Percentiles rank a stretch among this genome's conserved stretches.
phyloP scores from a whole-genome alignment of 1,284 basidiomycete species.

The Ceratobasidium theobromae region DNA sequence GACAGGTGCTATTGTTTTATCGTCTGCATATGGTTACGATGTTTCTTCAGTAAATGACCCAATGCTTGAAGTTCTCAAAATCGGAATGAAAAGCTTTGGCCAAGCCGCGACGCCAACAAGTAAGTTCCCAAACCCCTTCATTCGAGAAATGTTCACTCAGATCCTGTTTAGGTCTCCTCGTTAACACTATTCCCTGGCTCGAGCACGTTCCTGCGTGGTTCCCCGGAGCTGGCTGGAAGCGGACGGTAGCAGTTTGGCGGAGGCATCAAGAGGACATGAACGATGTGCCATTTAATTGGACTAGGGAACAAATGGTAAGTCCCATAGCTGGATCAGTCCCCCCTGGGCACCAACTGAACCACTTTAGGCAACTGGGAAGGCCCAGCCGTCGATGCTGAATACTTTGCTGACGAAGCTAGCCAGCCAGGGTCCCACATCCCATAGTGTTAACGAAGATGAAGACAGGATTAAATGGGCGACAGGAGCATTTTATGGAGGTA shows the following conservation, averaged over 20 bases:
- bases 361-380: neutral
- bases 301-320: constrained; percentile 2
- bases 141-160: neutral
- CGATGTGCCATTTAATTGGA: constrained; percentile 10
- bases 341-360: neutral
- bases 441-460: neutral
- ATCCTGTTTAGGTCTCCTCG: neutral
- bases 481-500: neutral
- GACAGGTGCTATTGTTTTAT: neutral
- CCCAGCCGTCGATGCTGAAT: neutral
- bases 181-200: constrained; percentile 13
- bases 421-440: neutral
- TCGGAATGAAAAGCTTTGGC: neutral
- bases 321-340: neutral
- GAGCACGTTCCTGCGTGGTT: constrained; percentile 32
- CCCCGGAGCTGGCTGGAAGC: constrained; percentile 30
- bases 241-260: constrained; percentile 1
- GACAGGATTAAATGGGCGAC: constrained; percentile 5
- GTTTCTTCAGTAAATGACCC: neutral
- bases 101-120: neutral
- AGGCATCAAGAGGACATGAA: constrained; percentile 5
- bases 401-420: neutral
- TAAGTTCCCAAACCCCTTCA: neutral
- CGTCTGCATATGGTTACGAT: constrained; percentile 15
- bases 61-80: neutral